These are phyloP conservation scores for Pythium phragmiticola DNA, from an alignment of 352 stramenopile genomes.

Conservation along the genomic window DNA sequence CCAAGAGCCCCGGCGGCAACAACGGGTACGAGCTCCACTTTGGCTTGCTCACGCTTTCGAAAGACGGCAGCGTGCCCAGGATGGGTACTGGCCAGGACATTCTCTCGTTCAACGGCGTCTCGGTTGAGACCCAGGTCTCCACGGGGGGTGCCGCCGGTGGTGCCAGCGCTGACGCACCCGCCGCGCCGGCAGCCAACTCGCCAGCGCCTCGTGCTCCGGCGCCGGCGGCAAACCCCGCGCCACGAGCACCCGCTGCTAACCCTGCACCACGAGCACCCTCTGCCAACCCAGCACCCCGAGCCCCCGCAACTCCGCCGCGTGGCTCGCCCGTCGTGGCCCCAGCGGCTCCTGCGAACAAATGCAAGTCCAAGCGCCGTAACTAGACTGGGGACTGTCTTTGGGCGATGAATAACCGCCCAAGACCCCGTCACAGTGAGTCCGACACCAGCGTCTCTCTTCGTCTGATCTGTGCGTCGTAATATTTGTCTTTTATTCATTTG, in stretches of 20 bases:
- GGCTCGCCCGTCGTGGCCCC: not conserved
- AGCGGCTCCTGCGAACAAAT: slow-evolving; percentile 7
- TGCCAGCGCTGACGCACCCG: not conserved
- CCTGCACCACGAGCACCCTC: not conserved
- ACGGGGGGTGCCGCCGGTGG: slow-evolving; percentile 26
- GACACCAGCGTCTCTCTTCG: not conserved
- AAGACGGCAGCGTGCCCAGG: slow-evolving; percentile 43
- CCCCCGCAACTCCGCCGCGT: not conserved
- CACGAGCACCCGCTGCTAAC: not conserved
- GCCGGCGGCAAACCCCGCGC: not conserved
- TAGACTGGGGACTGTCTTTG: not conserved
- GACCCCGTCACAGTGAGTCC: no score
- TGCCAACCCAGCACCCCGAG: not conserved
- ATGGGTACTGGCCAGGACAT: slow-evolving; percentile 57
- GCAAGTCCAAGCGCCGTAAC: slow-evolving; percentile 16
- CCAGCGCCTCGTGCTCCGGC: not conserved
- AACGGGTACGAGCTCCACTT: slow-evolving; percentile 64
- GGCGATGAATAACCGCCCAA: no score
- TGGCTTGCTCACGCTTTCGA: slow-evolving; percentile 62
- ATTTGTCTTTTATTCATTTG: no score
- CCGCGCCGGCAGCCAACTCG: slow-evolving; percentile 1
- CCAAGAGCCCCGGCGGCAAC: slow-evolving; percentile 26
- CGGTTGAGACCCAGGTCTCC: slow-evolving; percentile 44
- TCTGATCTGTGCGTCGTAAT: no score
- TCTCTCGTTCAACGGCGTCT: slow-evolving; percentile 67